Conservation (phyloP, 1,284 basidiomycete genomes). For the Pascua sp. region DNA sequence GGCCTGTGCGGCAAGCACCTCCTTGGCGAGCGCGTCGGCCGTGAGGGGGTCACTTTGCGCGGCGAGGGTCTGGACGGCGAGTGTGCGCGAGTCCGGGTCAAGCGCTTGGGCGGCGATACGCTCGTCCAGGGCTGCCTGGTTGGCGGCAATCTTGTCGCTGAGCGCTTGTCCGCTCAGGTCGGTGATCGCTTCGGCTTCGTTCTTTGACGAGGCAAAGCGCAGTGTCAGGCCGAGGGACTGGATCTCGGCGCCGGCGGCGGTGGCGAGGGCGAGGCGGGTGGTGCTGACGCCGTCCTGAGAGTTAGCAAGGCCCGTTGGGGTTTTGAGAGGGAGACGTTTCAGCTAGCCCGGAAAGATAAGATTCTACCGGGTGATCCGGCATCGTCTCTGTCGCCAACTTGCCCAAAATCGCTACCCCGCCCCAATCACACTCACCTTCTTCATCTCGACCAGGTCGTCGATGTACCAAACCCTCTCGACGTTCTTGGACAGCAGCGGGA, state of each 20-base stretch:
- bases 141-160: too few species aligned
- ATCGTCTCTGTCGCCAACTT: too few species aligned
- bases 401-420: background rate
- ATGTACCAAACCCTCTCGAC: conserved; percentile 8
- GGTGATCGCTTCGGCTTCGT: background rate
- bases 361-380: too few species aligned
- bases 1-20: background rate
- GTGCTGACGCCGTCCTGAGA: conserved; percentile 34
- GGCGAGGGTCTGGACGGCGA: too few species aligned
- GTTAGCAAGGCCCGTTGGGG: background rate
- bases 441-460: conserved; percentile 12
- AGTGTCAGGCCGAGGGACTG: conserved; percentile 47
- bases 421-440: conserved; percentile 2
- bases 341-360: too few species aligned
- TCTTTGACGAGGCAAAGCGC: conserved; percentile 7
- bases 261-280: conserved; percentile 48
- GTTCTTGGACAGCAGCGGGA: background rate
- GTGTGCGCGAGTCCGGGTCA: too few species aligned
- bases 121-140: too few species aligned
- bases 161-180: background rate
- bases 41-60: too few species aligned
- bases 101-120: too few species aligned
- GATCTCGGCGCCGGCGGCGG: conserved; percentile 47
- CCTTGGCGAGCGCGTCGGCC: background rate
- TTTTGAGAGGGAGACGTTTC: too few species aligned